Evolutionary conservation across 2,329 filamentous ascomycete genomes (phyloP).

Genomic region (Colletotrichum camelliae): DNA sequence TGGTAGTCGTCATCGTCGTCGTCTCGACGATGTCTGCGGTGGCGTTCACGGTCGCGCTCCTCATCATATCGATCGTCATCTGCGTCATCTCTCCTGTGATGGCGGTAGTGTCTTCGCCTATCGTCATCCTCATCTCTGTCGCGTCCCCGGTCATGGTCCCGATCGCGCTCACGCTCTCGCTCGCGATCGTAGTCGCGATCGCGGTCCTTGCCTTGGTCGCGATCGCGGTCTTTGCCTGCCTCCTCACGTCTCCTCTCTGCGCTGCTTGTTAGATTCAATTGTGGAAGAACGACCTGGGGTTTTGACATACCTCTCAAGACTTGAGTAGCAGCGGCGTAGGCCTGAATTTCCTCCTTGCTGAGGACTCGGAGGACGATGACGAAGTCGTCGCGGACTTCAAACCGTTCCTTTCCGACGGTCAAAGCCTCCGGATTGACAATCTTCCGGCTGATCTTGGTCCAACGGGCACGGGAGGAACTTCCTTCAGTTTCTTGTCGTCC

Average conservation of each 20-base stretch:
- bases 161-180: conserved; percentile 31
- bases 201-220: no score
- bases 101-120: conserved; percentile 23
- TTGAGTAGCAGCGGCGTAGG: conserved; percentile 81
- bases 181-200: conserved; percentile 37
- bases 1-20: conserved; percentile 35
- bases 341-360: conserved; percentile 87
- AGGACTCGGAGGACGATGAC: conserved; percentile 91
- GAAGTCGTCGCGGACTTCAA: conserved; percentile 89
- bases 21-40: conserved; percentile 32
- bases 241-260: conserved; percentile 38
- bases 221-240: conserved; percentile 30
- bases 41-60: conserved; percentile 30
- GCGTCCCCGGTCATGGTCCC: conserved; percentile 26
- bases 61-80: conserved; percentile 42
- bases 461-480: conserved; percentile 80
- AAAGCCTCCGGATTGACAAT: conserved; percentile 90
- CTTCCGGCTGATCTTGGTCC: conserved; percentile 90
- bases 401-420: conserved; percentile 86
- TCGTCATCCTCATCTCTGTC: conserved; percentile 29
- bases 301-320: conserved; percentile 74
- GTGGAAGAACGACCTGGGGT: neutral
- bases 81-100: conserved; percentile 36
- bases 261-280: neutral
- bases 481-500: conserved; percentile 74